Percentiles rank a stretch among this genome's conserved stretches.
These are phyloP conservation scores for Mycosphaerelloides madeirae DNA, from an alignment of 2,329 filamentous ascomycete species.

Conservation along the genomic window DNA sequence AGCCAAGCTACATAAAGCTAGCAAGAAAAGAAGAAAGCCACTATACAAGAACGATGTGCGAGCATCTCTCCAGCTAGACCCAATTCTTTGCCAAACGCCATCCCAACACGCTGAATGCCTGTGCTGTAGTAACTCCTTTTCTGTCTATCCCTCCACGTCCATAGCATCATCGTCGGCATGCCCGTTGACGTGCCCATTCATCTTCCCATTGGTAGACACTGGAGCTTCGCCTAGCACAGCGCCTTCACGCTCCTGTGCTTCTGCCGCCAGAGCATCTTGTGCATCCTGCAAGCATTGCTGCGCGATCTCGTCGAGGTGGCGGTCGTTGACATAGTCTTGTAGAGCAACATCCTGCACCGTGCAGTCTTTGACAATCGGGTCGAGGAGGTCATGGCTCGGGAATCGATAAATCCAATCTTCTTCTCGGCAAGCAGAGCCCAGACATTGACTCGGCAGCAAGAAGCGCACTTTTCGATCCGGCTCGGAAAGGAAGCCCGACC, in stretches of 20 bases:
- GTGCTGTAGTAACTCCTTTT: too few species aligned
- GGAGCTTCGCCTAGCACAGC: too few species aligned
- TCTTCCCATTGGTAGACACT: too few species aligned
- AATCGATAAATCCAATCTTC: slow-evolving; percentile 55
- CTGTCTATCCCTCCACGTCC: too few species aligned
- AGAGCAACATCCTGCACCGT: slow-evolving; percentile 66
- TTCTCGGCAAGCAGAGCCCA: slow-evolving; percentile 55
- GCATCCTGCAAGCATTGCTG: slow-evolving; percentile 25
- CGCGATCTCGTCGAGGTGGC: slow-evolving; percentile 67
- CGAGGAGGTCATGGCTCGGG: slow-evolving; percentile 53
- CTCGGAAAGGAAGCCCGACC: slow-evolving; percentile 15
- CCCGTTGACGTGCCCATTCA: too few species aligned
- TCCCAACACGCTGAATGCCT: too few species aligned
- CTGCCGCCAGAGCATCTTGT: not conserved
- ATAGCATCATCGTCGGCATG: too few species aligned
- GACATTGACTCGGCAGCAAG: slow-evolving; percentile 27
- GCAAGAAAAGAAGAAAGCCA: too few species aligned
- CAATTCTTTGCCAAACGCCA: too few species aligned
- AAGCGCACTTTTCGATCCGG: slow-evolving; percentile 19
- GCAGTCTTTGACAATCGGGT: slow-evolving; percentile 67
- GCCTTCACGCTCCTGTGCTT: not conserved
- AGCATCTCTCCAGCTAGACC: too few species aligned
- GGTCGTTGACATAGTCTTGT: slow-evolving; percentile 59
- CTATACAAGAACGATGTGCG: too few species aligned
- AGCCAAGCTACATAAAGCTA: too few species aligned